A percentile compares a stretch with the other conserved stretches of the same genome.
phyloP scores from a whole-genome alignment of 1,284 basidiomycete species.

The Cerioporus squamosus region DNA sequence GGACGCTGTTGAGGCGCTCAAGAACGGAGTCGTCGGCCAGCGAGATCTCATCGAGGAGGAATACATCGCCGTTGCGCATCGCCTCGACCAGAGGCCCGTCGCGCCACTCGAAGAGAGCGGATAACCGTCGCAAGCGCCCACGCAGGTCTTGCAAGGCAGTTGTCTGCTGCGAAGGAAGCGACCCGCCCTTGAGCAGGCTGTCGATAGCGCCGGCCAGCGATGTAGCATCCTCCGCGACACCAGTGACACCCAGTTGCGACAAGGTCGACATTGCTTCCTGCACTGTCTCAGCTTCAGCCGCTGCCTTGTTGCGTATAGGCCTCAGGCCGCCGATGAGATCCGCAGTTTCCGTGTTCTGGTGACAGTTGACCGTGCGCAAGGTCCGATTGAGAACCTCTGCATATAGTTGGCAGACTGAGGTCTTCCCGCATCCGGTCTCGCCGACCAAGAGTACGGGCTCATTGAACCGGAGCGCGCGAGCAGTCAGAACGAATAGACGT shows the following conservation, averaged over 20 bases:
- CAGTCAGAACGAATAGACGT: slow-evolving; percentile 85
- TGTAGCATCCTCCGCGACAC: slow-evolving; percentile 36
- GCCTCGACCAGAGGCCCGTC: slow-evolving; percentile 95
- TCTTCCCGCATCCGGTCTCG: slow-evolving; percentile 98
- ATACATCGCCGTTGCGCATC: slow-evolving; percentile 86
- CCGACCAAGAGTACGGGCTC: slow-evolving; percentile 98
- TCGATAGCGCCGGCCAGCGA: slow-evolving; percentile 44
- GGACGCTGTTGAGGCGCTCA: slow-evolving; percentile 95
- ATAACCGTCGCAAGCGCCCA: slow-evolving; percentile 48
- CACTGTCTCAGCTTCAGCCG: slow-evolving; percentile 49
- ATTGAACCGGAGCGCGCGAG: slow-evolving; percentile 85
- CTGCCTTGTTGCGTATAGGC: slow-evolving; percentile 83
- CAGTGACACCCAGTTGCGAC: slow-evolving; percentile 42
- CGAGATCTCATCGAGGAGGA: slow-evolving; percentile 97
- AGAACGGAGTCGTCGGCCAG: slow-evolving; percentile 98
- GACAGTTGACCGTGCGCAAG: slow-evolving; percentile 89
- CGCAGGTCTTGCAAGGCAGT: slow-evolving; percentile 46
- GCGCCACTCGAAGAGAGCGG: slow-evolving; percentile 95
- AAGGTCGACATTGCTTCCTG: slow-evolving; percentile 49
- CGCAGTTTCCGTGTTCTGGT: slow-evolving; percentile 99
- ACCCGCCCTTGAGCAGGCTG: slow-evolving; percentile 38
- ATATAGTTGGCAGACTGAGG: slow-evolving; percentile 93
- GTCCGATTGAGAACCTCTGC: slow-evolving; percentile 68
- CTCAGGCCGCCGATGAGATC: slow-evolving; percentile 95
- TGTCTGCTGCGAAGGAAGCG: slow-evolving; percentile 36